Conservation (phyloP, 1,139 yeast genomes). For the Sugiyamaella neomexicana region DNA sequence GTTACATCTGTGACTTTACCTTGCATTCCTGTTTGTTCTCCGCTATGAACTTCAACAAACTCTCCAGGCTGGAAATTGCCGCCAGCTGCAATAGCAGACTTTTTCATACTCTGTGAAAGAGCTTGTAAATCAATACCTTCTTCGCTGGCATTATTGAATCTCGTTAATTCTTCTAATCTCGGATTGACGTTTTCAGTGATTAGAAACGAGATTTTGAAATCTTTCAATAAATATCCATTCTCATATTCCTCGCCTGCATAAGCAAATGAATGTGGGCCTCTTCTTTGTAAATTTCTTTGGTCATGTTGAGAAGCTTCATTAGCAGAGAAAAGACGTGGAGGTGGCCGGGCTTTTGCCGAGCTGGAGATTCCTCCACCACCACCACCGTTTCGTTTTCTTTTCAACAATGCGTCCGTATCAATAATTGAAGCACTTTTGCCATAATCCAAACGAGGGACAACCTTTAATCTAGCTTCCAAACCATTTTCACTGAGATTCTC, state of each 20-base stretch:
- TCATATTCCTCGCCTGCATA: constrained; percentile 87
- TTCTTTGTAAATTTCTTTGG: constrained; percentile 60
- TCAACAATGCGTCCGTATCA: constrained; percentile 48
- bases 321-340: constrained; percentile 74
- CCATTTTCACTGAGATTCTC: constrained; percentile 94
- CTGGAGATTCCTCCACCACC: constrained; percentile 46
- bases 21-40: constrained; percentile 88
- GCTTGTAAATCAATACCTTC: constrained; percentile 84
- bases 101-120: constrained; percentile 79
- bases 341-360: constrained; percentile 63
- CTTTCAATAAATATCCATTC: constrained; percentile 84
- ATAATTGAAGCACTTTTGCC: constrained; percentile 63
- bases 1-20: constrained; percentile 77
- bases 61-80: constrained; percentile 89
- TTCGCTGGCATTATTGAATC: constrained; percentile 70
- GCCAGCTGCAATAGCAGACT: constrained; percentile 54
- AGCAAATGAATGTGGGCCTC: constrained; percentile 71
- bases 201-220: constrained; percentile 77
- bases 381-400: constrained; percentile 51
- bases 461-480: constrained; percentile 84
- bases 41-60: constrained; percentile 84
- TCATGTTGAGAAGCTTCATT: constrained; percentile 59
- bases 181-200: constrained; percentile 87
- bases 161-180: constrained; percentile 80
- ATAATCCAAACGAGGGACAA: constrained; percentile 92